phyloP scores from a whole-genome alignment of 106 monocot species.

The Xerophyta viscosa region DNA sequence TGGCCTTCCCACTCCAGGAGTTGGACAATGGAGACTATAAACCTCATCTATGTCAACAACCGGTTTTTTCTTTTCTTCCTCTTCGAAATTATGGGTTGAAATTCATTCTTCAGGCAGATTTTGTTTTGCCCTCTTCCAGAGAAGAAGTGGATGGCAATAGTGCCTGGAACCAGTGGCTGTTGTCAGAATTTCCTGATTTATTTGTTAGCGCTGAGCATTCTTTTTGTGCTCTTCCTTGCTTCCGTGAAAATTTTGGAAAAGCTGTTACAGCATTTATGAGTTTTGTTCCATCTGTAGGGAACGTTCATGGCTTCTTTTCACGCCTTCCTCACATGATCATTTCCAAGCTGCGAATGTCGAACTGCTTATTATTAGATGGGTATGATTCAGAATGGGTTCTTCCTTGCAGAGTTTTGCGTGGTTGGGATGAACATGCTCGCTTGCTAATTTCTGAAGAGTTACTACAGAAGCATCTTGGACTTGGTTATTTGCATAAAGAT shows the following conservation, averaged over 20 bases:
- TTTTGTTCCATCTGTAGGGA: slow-evolving; percentile 81
- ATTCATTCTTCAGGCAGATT: slow-evolving; percentile 98
- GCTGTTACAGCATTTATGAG: slow-evolving; percentile 85
- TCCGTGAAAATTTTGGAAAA: slow-evolving; percentile 56
- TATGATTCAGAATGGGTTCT: slow-evolving; percentile 50
- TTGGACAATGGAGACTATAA: slow-evolving; percentile 44
- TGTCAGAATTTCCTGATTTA: slow-evolving; percentile 77
- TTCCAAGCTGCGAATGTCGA: slow-evolving; percentile 65
- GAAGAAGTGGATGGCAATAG: slow-evolving; percentile 95
- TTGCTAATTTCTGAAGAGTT: slow-evolving; percentile 55
- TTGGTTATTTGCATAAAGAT: slow-evolving; percentile 79
- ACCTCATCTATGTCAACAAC: slow-evolving; percentile 64
- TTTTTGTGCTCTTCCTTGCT: slow-evolving; percentile 79
- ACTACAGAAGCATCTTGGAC: slow-evolving; percentile 70
- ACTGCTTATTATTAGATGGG: slow-evolving; percentile 75
- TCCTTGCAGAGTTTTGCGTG: slow-evolving; percentile 75
- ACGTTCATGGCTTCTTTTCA: slow-evolving; percentile 93
- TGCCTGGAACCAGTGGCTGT: slow-evolving; percentile 99
- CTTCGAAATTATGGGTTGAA: slow-evolving; percentile 89
- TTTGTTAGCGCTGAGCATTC: slow-evolving; percentile 68
- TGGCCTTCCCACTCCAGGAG: slow-evolving; percentile 88
- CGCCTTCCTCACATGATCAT: slow-evolving; percentile 85
- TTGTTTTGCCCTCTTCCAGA: slow-evolving; percentile 94
- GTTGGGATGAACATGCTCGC: slow-evolving; percentile 79
- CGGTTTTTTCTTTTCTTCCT: slow-evolving; percentile 98